phyloP scores from a whole-genome alignment of 1,139 yeast genomes.

The Debaryomyces udenii region DNA sequence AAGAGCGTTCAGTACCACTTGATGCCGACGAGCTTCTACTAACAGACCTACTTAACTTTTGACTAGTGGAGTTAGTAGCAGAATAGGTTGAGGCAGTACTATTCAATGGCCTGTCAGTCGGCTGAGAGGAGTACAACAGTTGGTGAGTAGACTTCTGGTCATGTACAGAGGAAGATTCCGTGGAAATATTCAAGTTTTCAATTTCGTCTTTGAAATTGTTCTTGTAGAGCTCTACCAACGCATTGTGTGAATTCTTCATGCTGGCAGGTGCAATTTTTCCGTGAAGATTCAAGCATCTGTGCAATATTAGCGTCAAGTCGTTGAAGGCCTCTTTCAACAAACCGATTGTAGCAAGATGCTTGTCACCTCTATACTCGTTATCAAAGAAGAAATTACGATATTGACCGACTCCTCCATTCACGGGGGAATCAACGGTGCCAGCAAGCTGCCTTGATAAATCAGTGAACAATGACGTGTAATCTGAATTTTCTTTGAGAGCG shows the following conservation, averaged over 20 bases:
- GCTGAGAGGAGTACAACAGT: slow-evolving; percentile 1
- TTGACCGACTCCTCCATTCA: slow-evolving; percentile 89
- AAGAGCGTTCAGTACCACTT: slow-evolving; percentile 31
- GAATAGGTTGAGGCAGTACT: slow-evolving; percentile 15
- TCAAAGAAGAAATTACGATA: slow-evolving; percentile 70
- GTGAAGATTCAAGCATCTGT: slow-evolving; percentile 70
- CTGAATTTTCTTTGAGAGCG: slow-evolving; percentile 57
- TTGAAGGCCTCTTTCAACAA: slow-evolving; percentile 65
- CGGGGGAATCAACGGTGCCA: slow-evolving; percentile 92
- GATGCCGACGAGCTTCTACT: slow-evolving; percentile 35
- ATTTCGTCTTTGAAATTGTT: slow-evolving; percentile 75
- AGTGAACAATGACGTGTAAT: slow-evolving; percentile 53
- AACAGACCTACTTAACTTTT: slow-evolving; percentile 33
- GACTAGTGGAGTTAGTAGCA: slow-evolving; percentile 19
- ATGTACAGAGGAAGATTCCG: slow-evolving; percentile 36
- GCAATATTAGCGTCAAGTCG: slow-evolving; percentile 67
- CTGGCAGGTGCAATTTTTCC: slow-evolving; percentile 62
- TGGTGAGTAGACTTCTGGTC: slow-evolving; percentile 20
- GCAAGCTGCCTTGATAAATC: slow-evolving; percentile 78
- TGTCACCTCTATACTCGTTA: slow-evolving; percentile 38
- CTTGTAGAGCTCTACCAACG: slow-evolving; percentile 63
- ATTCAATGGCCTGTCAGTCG: slow-evolving; percentile 6
- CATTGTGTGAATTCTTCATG: slow-evolving; percentile 65
- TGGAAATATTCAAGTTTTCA: slow-evolving; percentile 36
- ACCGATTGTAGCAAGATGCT: slow-evolving; percentile 47